Conservation (phyloP, 2,329 filamentous ascomycete species). For the Geoglossum cookeanum region DNA sequence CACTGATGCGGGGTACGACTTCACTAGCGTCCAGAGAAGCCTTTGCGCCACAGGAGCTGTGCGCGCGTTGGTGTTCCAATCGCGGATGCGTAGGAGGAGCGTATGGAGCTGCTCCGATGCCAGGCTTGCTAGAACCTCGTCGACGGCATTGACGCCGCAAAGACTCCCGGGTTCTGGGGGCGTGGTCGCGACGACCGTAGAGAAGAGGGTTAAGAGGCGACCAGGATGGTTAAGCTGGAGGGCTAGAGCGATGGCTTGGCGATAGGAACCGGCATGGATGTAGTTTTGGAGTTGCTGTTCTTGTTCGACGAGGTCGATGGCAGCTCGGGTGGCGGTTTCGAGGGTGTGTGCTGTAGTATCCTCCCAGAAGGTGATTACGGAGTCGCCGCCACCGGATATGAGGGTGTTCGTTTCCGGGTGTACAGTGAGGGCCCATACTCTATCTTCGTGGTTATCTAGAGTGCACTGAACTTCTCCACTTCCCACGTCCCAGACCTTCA, state of each 20-base stretch:
- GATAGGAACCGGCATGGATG: slow-evolving; percentile 71
- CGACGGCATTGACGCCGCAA: slow-evolving; percentile 39
- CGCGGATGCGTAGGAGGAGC: slow-evolving; percentile 62
- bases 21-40: slow-evolving; percentile 61
- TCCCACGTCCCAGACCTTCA: slow-evolving; percentile 89
- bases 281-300: slow-evolving; percentile 90
- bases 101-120: slow-evolving; percentile 72
- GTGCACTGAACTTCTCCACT: slow-evolving; percentile 73
- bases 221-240: slow-evolving; percentile 89
- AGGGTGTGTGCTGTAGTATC: slow-evolving; percentile 75
- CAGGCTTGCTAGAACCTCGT: slow-evolving; percentile 61
- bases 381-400: slow-evolving; percentile 81
- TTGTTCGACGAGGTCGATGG: slow-evolving; percentile 69
- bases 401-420: slow-evolving; percentile 51
- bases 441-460: slow-evolving; percentile 89
- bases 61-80: slow-evolving; percentile 94
- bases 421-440: slow-evolving; percentile 63
- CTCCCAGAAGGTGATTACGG: slow-evolving; percentile 85
- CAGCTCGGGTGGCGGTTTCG: slow-evolving; percentile 51
- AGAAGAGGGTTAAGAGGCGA: slow-evolving; percentile 68
- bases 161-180: slow-evolving; percentile 26
- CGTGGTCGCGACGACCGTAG: slow-evolving; percentile 48
- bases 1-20: slow-evolving; percentile 59
- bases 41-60: slow-evolving; percentile 73
- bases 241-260: slow-evolving; percentile 80